Evolutionary conservation across 78 protist species (phyloP).

Genomic region (Diacronema lutheri): DNA sequence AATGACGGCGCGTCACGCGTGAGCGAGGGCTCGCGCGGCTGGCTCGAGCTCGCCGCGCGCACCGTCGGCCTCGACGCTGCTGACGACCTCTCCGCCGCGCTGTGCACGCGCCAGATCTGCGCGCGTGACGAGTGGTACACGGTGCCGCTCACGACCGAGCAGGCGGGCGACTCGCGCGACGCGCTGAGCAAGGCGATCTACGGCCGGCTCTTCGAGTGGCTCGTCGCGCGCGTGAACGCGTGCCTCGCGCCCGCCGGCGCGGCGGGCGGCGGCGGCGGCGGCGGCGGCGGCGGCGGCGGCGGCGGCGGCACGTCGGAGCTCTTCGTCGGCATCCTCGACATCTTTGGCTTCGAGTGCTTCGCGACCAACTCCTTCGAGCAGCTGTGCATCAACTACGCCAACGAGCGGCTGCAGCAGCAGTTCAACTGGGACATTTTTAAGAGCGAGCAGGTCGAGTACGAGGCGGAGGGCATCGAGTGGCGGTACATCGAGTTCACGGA

Average conservation of each 20-base stretch:
- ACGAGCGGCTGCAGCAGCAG: conserved; percentile 71
- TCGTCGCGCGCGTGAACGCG: conserved; percentile 54
- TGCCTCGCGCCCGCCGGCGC: neutral
- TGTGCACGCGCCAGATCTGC: conserved; percentile 5
- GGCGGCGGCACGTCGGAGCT: too few species aligned
- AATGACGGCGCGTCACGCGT: conserved; percentile 2
- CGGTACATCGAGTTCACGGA: conserved; percentile 67
- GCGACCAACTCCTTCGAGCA: conserved; percentile 85
- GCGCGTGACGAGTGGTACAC: conserved; percentile 16
- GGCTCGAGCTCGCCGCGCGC: neutral
- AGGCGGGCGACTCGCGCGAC: conserved; percentile 44
- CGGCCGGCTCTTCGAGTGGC: conserved; percentile 84
- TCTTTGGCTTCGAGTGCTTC: conserved; percentile 93
- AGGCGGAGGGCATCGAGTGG: conserved; percentile 70
- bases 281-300: too few species aligned
- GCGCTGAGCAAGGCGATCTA: conserved; percentile 91
- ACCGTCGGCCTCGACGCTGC: neutral
- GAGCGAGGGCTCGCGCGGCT: neutral
- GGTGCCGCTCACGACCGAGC: conserved; percentile 51
- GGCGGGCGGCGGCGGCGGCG: neutral
- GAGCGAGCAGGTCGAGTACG: conserved; percentile 81
- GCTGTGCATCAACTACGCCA: conserved; percentile 90
- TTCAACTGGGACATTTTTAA: conserved; percentile 29
- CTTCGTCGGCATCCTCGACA: conserved; percentile 81
- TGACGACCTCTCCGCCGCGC: neutral